phyloP scores from a whole-genome alignment of 2,329 filamentous ascomycete genomes.

The Fusarium lyarnte region DNA sequence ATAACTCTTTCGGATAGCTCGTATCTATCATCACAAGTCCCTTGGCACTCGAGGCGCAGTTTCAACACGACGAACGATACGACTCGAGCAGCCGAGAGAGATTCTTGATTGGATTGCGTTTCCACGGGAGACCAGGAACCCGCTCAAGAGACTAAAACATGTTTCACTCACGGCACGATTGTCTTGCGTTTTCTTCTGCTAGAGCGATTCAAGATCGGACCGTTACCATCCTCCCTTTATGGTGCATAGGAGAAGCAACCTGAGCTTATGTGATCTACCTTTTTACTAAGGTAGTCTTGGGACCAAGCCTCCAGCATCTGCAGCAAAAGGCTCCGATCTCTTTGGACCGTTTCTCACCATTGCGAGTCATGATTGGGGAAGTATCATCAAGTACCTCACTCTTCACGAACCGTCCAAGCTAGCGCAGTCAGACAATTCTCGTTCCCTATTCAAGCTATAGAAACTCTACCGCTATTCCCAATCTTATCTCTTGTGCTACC shows the following conservation, averaged over 20 bases:
- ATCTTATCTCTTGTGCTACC: conserved; percentile 11
- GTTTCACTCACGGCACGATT: conserved; percentile 9
- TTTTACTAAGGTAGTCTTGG: background rate
- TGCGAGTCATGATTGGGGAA: conserved; percentile 11
- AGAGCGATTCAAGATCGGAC: conserved; percentile 10
- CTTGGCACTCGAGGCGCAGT: conserved; percentile 7
- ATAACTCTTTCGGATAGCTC: background rate
- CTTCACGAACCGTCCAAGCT: background rate
- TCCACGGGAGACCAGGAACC: conserved; percentile 18
- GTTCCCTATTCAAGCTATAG: conserved; percentile 3
- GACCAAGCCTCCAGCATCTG: background rate
- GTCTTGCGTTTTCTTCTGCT: conserved; percentile 14
- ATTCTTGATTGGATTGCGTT: conserved; percentile 12
- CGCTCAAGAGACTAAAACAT: conserved; percentile 14
- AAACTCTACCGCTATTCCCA: conserved; percentile 17
- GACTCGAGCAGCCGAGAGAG: background rate
- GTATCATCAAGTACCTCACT: conserved; percentile 13
- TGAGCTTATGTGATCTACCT: background rate
- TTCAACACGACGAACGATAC: background rate
- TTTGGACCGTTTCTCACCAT: background rate
- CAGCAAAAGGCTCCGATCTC: background rate
- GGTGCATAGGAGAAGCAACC: background rate
- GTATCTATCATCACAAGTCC: background rate
- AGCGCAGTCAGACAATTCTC: background rate
- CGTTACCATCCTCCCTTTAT: conserved; percentile 9